Percentiles rank a stretch among this genome's conserved stretches.
Conservation (phyloP, 768 basidiomycete genomes). For the Agrocybe praecox region DNA sequence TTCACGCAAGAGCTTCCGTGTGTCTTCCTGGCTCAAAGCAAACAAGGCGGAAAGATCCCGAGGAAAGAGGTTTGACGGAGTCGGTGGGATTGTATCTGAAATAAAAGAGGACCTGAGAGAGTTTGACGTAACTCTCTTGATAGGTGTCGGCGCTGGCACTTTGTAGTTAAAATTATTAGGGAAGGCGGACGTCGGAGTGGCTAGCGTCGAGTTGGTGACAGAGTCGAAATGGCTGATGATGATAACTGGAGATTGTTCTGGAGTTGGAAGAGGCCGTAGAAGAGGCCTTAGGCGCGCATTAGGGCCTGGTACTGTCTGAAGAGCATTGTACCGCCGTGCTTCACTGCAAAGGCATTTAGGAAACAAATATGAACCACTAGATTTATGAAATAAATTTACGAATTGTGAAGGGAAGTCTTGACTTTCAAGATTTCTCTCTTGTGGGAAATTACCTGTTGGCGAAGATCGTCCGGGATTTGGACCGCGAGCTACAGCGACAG, state of each 20-base stretch:
- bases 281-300: constrained; percentile 51
- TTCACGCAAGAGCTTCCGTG: constrained; percentile 42
- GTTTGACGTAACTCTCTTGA: constrained; percentile 22
- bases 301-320: constrained; percentile 28
- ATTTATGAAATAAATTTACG: constrained; percentile 31
- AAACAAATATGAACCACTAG: background rate
- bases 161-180: constrained; percentile 12
- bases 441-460: constrained; percentile 40
- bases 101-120: constrained; percentile 18
- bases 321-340: constrained; percentile 42
- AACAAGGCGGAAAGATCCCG: constrained; percentile 47
- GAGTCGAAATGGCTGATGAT: constrained; percentile 27
- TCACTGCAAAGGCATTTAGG: constrained; percentile 32
- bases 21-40: constrained; percentile 40
- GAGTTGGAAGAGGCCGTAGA: constrained; percentile 50
- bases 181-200: constrained; percentile 30
- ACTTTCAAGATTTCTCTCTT: constrained; percentile 45
- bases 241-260: constrained; percentile 45
- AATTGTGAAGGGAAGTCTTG: constrained; percentile 46
- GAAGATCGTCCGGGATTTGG: constrained; percentile 46
- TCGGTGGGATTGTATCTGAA: constrained; percentile 30
- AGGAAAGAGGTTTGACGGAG: constrained; percentile 49
- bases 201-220: constrained; percentile 19
- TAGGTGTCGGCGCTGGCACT: constrained; percentile 31
- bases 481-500: constrained; percentile 33